A percentile compares a stretch with the other conserved stretches of the same genome.
phyloP scores from a whole-genome alignment of 2,329 filamentous ascomycete genomes.

The Monilinia fructigena region DNA sequence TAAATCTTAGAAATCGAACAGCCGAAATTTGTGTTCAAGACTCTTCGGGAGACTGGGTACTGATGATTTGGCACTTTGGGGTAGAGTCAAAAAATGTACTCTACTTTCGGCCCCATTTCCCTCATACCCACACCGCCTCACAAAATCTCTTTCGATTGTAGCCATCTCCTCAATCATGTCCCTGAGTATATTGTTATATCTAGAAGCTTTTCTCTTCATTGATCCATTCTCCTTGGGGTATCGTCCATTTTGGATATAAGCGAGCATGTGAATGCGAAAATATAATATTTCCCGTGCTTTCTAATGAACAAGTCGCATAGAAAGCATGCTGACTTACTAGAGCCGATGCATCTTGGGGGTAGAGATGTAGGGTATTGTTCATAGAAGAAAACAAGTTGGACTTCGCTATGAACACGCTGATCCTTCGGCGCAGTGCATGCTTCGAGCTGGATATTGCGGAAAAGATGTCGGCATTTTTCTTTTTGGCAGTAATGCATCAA shows the following conservation, averaged over 20 bases:
- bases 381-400: background rate
- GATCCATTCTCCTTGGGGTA: background rate
- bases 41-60: too few species aligned
- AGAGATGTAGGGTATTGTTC: background rate
- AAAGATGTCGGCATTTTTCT: background rate
- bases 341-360: background rate
- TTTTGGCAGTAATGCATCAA: background rate
- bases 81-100: too few species aligned
- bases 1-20: too few species aligned
- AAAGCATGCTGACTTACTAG: background rate
- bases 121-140: too few species aligned
- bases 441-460: background rate
- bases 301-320: background rate
- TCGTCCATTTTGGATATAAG: background rate
- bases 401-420: background rate
- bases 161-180: too few species aligned
- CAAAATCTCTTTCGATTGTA: too few species aligned
- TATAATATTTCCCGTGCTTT: background rate
- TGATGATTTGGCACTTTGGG: too few species aligned
- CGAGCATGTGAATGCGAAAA: background rate
- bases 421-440: background rate
- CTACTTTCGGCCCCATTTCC: too few species aligned
- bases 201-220: too few species aligned
- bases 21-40: too few species aligned
- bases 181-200: too few species aligned